Evolutionary conservation across 345 rosid genomes (phyloP).

Genomic region (Salix koriyanagi): DNA sequence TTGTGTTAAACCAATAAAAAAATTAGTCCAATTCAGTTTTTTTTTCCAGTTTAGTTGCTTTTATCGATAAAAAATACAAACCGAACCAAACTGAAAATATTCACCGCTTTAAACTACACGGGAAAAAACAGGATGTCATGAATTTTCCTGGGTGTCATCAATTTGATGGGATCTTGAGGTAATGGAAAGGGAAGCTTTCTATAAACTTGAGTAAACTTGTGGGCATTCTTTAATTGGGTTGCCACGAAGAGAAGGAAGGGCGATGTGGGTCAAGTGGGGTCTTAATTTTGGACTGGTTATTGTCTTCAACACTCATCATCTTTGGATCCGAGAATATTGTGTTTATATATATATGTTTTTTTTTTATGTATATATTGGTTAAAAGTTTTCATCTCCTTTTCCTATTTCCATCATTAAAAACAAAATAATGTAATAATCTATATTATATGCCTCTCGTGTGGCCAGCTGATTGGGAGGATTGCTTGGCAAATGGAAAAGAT

Average conservation of each 20-base stretch:
- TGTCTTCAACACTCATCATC: conserved; percentile 5
- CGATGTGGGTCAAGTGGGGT: conserved; percentile 28
- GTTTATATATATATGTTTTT: too few relatives aligned
- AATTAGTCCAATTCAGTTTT: too few relatives aligned
- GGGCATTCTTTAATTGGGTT: conserved; percentile 45
- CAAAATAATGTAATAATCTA: too few relatives aligned
- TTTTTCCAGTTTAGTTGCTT: too few relatives aligned
- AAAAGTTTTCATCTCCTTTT: background rate
- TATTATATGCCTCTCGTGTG: too few relatives aligned
- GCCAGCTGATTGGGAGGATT: too few relatives aligned
- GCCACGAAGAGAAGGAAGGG: conserved; percentile 56
- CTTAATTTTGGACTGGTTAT: background rate
- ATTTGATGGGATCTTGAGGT: conserved; percentile 15
- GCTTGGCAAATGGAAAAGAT: background rate
- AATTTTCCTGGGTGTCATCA: conserved; percentile 11
- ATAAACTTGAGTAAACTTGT: conserved; percentile 32
- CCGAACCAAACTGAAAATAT: too few relatives aligned
- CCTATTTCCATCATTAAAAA: background rate
- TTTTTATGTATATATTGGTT: too few relatives aligned
- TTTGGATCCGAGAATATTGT: conserved; percentile 7
- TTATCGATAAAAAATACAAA: too few relatives aligned
- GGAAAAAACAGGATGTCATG: conserved; percentile 8
- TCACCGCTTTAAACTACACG: too few relatives aligned
- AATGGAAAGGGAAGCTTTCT: conserved; percentile 14
- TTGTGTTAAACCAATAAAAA: too few relatives aligned